phyloP scores from a whole-genome alignment of 371 early-diverging fungal species.

The Rhizomucor pusillus region DNA sequence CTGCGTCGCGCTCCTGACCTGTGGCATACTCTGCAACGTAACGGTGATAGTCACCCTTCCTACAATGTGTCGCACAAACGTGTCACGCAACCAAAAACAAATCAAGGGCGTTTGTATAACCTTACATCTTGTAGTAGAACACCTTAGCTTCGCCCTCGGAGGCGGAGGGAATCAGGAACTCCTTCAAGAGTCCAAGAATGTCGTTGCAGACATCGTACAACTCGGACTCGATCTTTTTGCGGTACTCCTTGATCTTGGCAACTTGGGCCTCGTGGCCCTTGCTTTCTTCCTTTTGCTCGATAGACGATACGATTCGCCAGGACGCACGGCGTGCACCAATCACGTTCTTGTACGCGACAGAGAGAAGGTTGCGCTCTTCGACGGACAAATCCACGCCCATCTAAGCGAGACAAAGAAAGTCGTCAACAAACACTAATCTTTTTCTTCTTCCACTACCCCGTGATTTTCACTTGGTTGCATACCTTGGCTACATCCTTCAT shows the following conservation, averaged over 20 bases:
- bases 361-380: constrained; percentile 98
- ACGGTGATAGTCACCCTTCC: constrained; percentile 99
- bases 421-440: too few species aligned
- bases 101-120: constrained; percentile 2
- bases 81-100: too few species aligned
- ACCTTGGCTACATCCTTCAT: constrained; percentile 86
- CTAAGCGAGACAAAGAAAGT: constrained; percentile 18
- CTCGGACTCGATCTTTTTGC: constrained; percentile 92
- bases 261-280: constrained; percentile 88
- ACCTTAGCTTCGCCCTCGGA: constrained; percentile 95
- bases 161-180: constrained; percentile 86
- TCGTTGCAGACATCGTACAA: constrained; percentile 94
- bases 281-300: constrained; percentile 97
- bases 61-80: constrained; percentile 17
- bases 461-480: constrained; percentile 11
- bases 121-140: constrained; percentile 99
- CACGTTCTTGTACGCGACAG: constrained; percentile 99
- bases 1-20: constrained; percentile 84
- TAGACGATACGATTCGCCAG: constrained; percentile 99
- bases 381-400: constrained; percentile 79
- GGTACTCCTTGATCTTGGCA: constrained; percentile 88
- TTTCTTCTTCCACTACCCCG: background rate
- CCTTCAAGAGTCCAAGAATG: constrained; percentile 90
- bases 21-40: constrained; percentile 98
- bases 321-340: constrained; percentile 99